Evolutionary conservation across 352 stramenopile genomes (phyloP), one percentile per base, ranked within the genome.

Genomic region (Phytophthora fragariaefolia): DNA sequence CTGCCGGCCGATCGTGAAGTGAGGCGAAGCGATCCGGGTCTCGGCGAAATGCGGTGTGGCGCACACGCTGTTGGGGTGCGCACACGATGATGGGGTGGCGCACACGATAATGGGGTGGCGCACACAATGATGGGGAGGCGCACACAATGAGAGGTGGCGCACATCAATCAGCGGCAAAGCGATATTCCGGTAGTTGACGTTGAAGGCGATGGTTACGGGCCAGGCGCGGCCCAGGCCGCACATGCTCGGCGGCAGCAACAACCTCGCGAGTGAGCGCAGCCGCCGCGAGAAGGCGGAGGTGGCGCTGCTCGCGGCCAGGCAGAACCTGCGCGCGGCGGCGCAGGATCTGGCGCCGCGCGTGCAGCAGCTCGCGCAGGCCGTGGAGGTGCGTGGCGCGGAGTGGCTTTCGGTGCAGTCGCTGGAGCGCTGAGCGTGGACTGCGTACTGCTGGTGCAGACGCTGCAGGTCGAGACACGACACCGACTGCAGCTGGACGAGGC

Each of bases 201-300:
- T 67, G 59, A 62, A 62, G 59, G n/a, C n/a, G n/a, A n/a, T 12
- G 13, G 40, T 45, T 45, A 28, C 9, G 10, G 47, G 28, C 3
- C 17, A 42, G 13, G 27, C 27, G 36, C 34, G 13, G 10, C 36
- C 24, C 22, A 79, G 69, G 38, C 70, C 81, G 5, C 81, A 90
- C 45, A 74, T 87, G 17, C 72, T 92, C 6, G 83, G 83, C 15
- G 83, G 82, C 8, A 92, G 83, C 59, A 90, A 87, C 58, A 92
- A 87, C 56, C 73, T 91, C 24, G 49, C 78, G 46, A 81, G 58
- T 13, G 82, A 92, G 58, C 82, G 82, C 9, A 73, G 81, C n/a
- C 73, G 82, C 12, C 78, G 84, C 12, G 76, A 91, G 36, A 75
- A 78, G 42, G 79, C 79, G 2, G 84, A 91, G 73, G 63, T 47